These are phyloP conservation scores for Claviceps africana DNA, from an alignment of 2,329 filamentous ascomycete genomes.

Conservation along the genomic window DNA sequence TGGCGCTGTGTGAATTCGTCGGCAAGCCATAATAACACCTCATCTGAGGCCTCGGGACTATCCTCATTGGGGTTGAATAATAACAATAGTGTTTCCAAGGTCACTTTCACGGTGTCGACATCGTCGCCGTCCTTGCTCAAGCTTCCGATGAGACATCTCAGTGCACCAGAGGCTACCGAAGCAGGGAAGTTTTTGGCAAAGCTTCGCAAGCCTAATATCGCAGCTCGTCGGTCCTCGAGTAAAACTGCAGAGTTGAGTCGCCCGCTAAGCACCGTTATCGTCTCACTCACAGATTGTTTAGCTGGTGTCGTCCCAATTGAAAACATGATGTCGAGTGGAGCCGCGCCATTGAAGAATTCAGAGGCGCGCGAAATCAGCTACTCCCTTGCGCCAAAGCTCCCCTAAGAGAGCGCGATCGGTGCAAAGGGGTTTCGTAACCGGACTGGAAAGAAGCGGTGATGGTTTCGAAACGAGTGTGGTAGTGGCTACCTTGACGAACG, in stretches of 20 bases:
- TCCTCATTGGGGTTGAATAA: constrained; percentile 61
- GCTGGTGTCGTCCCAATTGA: constrained; percentile 62
- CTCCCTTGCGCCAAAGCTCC: neutral
- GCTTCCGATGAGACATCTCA: constrained; percentile 74
- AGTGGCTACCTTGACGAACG: too few relatives aligned
- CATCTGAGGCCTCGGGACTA: constrained; percentile 86
- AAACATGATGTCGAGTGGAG: constrained; percentile 34
- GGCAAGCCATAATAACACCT: constrained; percentile 89
- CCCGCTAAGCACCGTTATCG: constrained; percentile 78
- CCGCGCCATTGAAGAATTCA: constrained; percentile 16
- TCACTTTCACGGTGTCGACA: constrained; percentile 89
- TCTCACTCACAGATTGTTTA: constrained; percentile 91
- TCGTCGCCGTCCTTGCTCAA: constrained; percentile 82
- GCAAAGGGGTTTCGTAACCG: neutral
- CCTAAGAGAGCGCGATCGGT: neutral
- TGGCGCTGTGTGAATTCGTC: constrained; percentile 97
- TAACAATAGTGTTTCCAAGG: constrained; percentile 89
- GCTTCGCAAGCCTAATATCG: constrained; percentile 82
- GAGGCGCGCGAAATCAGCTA: neutral
- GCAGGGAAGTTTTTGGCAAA: constrained; percentile 96
- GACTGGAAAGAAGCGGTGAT: too few relatives aligned
- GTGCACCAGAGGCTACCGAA: constrained; percentile 83
- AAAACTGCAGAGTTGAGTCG: constrained; percentile 80
- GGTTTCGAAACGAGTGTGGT: too few relatives aligned
- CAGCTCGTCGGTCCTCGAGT: constrained; percentile 84